Conservation (phyloP, 805 yeast genomes). For the Candida germanica region DNA sequence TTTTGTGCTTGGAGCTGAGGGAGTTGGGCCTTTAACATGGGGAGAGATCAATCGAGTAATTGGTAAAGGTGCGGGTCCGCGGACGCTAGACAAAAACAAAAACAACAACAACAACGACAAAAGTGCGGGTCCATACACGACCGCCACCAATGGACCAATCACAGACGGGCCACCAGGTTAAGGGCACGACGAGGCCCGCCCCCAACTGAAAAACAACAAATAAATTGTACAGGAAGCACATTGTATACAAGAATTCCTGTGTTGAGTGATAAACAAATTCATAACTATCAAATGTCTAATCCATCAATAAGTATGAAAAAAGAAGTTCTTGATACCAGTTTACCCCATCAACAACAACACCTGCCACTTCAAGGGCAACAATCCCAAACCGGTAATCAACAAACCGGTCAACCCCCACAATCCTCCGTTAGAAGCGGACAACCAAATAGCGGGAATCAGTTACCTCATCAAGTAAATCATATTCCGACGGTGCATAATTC, state of each 20-base stretch:
- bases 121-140: background rate
- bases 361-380: conserved; percentile 3
- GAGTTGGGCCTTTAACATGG: too few relatives aligned
- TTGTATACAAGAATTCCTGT: conserved; percentile 11
- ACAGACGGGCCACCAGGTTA: too few relatives aligned
- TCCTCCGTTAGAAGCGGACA: too few relatives aligned
- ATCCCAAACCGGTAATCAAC: background rate
- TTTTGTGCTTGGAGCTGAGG: conserved; percentile 13
- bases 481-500: too few relatives aligned
- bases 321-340: background rate
- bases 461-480: too few relatives aligned
- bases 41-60: too few relatives aligned
- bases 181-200: too few relatives aligned
- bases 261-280: background rate
- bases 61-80: too few relatives aligned
- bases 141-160: too few relatives aligned
- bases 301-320: background rate
- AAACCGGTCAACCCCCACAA: too few relatives aligned
- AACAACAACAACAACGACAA: background rate
- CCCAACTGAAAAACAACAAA: conserved; percentile 5
- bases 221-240: conserved; percentile 8
- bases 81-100: background rate
- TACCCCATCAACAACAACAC: conserved; percentile 2
- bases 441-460: too few relatives aligned
- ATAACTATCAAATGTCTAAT: too few relatives aligned